Conservation (phyloP, 2,329 filamentous ascomycete species). For the Xylaria sp. region DNA sequence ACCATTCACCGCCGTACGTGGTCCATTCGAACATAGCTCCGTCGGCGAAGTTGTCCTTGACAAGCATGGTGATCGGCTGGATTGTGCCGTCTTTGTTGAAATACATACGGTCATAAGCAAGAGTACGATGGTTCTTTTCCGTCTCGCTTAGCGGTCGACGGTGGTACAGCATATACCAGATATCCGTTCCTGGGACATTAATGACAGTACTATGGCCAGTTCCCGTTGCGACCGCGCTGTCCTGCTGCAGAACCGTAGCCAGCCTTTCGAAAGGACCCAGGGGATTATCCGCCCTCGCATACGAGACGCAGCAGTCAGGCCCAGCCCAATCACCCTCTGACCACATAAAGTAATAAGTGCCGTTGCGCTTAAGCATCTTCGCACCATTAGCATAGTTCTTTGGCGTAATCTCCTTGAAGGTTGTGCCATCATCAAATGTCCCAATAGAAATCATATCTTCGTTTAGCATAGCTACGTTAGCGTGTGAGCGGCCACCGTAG, state of each 20-base stretch:
- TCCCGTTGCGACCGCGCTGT: slow-evolving; percentile 49
- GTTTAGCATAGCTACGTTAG: slow-evolving; percentile 54
- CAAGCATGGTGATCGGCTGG: slow-evolving; percentile 55
- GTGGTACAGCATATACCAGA: slow-evolving; percentile 59
- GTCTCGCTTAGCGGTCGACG: slow-evolving; percentile 56
- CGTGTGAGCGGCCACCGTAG: slow-evolving; percentile 56
- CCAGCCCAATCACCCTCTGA: slow-evolving; percentile 57
- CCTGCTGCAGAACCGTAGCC: slow-evolving; percentile 52
- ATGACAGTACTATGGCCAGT: slow-evolving; percentile 56
- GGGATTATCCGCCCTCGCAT: slow-evolving; percentile 54
- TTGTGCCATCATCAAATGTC: slow-evolving; percentile 53
- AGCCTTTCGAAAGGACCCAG: slow-evolving; percentile 55
- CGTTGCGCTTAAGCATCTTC: slow-evolving; percentile 55
- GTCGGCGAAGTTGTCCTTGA: slow-evolving; percentile 56
- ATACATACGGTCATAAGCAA: slow-evolving; percentile 60
- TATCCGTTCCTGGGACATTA: slow-evolving; percentile 50
- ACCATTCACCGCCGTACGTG: slow-evolving; percentile 45
- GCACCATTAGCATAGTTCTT: slow-evolving; percentile 56
- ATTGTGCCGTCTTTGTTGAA: slow-evolving; percentile 58
- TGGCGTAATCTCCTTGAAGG: slow-evolving; percentile 58
- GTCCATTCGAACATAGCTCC: slow-evolving; percentile 54
- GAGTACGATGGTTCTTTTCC: slow-evolving; percentile 56
- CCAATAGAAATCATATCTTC: slow-evolving; percentile 56
- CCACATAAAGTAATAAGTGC: slow-evolving; percentile 57
- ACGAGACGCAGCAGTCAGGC: slow-evolving; percentile 56